Evolutionary conservation across 352 stramenopile species (phyloP), one percentile per base, ranked within the genome.

Genomic region (Globisporangium emineosum): DNA sequence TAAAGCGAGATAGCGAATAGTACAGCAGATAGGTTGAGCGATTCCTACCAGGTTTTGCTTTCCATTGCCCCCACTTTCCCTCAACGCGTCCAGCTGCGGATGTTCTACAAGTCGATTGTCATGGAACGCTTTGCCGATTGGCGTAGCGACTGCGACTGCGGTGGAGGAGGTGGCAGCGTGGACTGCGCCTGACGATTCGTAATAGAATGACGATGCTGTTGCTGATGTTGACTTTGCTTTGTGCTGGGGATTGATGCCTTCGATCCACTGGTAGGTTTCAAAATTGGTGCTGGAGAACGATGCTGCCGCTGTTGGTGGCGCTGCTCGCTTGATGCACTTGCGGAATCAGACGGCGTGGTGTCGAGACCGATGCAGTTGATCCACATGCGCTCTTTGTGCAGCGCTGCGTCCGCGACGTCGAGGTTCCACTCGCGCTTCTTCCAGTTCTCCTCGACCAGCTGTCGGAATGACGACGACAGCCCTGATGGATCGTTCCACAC

Each of bases 371-470:
- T 55, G 42, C 71, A 77, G 62, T 72, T 69, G 61, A 85, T 70
- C 64, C 65, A 67, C 71, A 85, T 70, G 45, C 77, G 74, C 53
- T 85, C 74, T 23, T 74, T 75, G 49, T 70, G 74, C 5, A 81
- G 32, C n/a, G 63, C 61, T 0, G 66, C 58, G 29, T 65, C 61
- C 7, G 60, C 58, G 35, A 57, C 51, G 2, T 57, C 58, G 15
- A 63, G 8, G 54, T 53, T 33, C 52, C 71, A 68, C 50, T 76
- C 67, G 52, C 67, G 67, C 32, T 69, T 67, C 51, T 75, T 52
- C 82, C 80, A 91, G 37, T 89, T 82, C 4, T 73, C 75, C 52
- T 91, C 82, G 4, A 91, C 68, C 9, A 89, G 68, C 33, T 78
- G 66, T 5, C 82, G 58, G 30, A 91, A 76, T 13, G 75, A 62